Evolutionary conservation across 495 filamentous ascomycete genomes (phyloP).

Genomic region (Penicillium salamii): DNA sequence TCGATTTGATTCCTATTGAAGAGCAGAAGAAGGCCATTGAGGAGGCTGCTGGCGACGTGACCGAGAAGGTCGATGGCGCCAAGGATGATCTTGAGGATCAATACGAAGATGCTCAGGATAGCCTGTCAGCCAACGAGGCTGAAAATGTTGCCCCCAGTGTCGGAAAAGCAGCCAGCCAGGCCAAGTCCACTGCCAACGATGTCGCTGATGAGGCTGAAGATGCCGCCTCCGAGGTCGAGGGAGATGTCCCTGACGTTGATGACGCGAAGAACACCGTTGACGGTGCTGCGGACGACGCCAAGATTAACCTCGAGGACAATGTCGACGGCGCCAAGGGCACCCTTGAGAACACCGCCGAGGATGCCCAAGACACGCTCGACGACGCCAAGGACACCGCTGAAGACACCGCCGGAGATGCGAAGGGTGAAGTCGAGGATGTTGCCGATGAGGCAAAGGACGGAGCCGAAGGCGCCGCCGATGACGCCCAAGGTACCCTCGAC

Average conservation of each 20-base stretch:
- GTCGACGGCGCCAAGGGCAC: slow-evolving; percentile 10
- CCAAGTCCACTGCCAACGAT: slow-evolving; percentile 16
- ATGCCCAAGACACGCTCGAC: slow-evolving; percentile 25
- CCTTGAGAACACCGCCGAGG: slow-evolving; percentile 17
- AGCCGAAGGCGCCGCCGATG: slow-evolving; percentile 23
- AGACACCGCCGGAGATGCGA: slow-evolving; percentile 16
- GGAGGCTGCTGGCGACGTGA: slow-evolving; percentile 15
- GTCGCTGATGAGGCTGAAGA: slow-evolving; percentile 7
- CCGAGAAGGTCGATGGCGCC: slow-evolving; percentile 8
- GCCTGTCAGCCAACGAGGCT: slow-evolving; percentile 19
- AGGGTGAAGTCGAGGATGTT: slow-evolving; percentile 28
- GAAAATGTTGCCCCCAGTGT: slow-evolving; percentile 24
- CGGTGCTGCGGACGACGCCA: slow-evolving; percentile 25
- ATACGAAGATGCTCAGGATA: slow-evolving; percentile 36
- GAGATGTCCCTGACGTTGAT: slow-evolving; percentile 28
- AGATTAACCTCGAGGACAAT: slow-evolving; percentile 22
- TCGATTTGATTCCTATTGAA: slow-evolving; percentile 47
- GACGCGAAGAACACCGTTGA: slow-evolving; percentile 21
- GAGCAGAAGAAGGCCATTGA: slow-evolving; percentile 30
- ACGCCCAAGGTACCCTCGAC: slow-evolving; percentile 25
- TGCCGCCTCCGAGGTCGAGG: slow-evolving; percentile 17
- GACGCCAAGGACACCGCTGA: slow-evolving; percentile 25
- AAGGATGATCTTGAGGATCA: slow-evolving; percentile 30
- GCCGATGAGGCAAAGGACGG: slow-evolving; percentile 16
- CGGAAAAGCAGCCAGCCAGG: slow-evolving; percentile 11